Base-by-base conservation (phyloP, 352 stramenopile species). In the Pythium insidiosum region DNA sequence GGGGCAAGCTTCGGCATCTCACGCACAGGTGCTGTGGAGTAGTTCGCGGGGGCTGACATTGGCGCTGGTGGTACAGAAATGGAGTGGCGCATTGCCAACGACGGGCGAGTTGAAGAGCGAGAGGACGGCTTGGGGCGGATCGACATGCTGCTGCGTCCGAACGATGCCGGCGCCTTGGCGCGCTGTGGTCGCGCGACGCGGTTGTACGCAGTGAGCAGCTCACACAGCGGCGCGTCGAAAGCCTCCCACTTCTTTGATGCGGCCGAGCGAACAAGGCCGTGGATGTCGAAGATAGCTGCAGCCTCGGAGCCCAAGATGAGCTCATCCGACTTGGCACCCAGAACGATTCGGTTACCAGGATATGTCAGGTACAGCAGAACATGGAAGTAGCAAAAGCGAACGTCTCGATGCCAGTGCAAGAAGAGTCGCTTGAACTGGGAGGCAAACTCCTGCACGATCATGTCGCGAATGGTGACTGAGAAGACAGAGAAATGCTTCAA, bases 371-470 rank as follows among this genome's bases (percentile, higher is more conserved):
- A 92, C 18, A 92, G 46, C 50, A 92, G 34, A 22, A 85, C 66
- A 48, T 89, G 74, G 58, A 78, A 84, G 68, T 71, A 92, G 56
- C 77, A 88, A 50, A 80, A 92, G 26, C 79, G 76, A 21, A 92
- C 79, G 63, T 92, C 79, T 37, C 74, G 76, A 53, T 84, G 72
- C 79, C 79, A 92, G 52, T 92, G 79, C 28, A 88, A 56, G 49
- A 92, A 88, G 21, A 92, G 66, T 2, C 62, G 63, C 26, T 62
- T 65, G 25, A 88, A 70, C 37, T 86, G 61, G 21, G 31, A 50
- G 1, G 62, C 69, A 11, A 89, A 68, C 23, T 83, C 45, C 15
- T 58, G 44, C 10, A 63, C 63, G 21, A 92, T 46, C 23, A 71
- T 57, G 1, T 67, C 36, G n/a, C 83, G 79, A 29, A 92, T 46